Conservation (phyloP, 345 rosid species). For the Xanthoceras sorbifolium region DNA sequence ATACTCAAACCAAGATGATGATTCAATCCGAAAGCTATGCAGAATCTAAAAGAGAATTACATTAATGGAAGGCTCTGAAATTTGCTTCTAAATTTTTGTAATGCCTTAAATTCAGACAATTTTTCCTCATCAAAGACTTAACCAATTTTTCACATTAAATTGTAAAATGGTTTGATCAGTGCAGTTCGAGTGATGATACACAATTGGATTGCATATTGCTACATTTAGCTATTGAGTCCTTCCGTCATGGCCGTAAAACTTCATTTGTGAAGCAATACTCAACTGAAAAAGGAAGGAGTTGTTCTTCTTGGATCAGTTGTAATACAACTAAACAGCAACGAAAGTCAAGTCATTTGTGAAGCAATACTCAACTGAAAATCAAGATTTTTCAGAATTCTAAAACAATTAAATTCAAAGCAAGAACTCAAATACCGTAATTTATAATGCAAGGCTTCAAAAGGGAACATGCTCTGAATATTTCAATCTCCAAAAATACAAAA, state of each 20-base stretch:
- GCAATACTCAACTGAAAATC: background rate
- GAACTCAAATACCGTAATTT: constrained; percentile 11
- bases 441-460: background rate
- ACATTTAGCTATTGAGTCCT: background rate
- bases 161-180: too few species aligned
- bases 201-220: background rate
- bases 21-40: constrained; percentile 66
- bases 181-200: too few species aligned
- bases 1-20: constrained; percentile 63
- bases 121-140: too few species aligned
- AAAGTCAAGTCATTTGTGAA: background rate
- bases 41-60: constrained; percentile 61
- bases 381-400: background rate
- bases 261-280: too few species aligned
- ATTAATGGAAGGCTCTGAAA: constrained; percentile 38
- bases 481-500: constrained; percentile 13
- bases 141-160: too few species aligned
- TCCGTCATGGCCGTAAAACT: too few species aligned
- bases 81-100: too few species aligned
- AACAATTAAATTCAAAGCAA: background rate
- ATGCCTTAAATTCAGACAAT: too few species aligned
- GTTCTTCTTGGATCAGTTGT: background rate
- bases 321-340: background rate
- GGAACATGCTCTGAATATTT: constrained; percentile 7
- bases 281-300: too few species aligned